Evolutionary conservation across 2,329 filamentous ascomycete genomes (phyloP).

Genomic region (Ceratocystis alfenasii): DNA sequence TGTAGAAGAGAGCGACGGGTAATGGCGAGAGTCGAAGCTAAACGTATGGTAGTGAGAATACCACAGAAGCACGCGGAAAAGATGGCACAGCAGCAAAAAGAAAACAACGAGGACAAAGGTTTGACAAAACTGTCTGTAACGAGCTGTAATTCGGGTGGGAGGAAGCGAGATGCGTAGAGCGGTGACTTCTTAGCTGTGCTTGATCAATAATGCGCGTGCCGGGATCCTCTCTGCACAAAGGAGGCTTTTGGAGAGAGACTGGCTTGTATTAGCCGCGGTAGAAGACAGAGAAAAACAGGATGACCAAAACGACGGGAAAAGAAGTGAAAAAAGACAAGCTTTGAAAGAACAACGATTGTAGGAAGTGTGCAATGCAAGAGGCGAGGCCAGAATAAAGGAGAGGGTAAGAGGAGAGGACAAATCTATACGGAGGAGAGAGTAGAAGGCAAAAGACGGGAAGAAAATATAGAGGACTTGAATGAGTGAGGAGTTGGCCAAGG

Average conservation of each 20-base stretch:
- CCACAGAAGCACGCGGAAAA: no score
- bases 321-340: not conserved
- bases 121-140: not conserved
- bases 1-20: not conserved
- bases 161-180: not conserved
- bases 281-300: not conserved
- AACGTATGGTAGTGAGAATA: not conserved
- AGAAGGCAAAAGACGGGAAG: not conserved
- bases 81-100: no score
- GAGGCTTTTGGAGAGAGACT: not conserved
- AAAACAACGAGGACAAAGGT: no score
- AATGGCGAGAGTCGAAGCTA: not conserved
- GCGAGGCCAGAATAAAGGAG: no score
- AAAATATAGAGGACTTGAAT: not conserved
- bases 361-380: not conserved
- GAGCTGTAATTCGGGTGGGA: not conserved
- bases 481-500: not conserved
- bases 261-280: slow-evolving; percentile 13
- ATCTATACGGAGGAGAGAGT: not conserved
- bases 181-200: not conserved
- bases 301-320: not conserved
- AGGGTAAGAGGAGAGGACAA: not conserved
- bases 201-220: slow-evolving; percentile 9
- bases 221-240: slow-evolving; percentile 1
- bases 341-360: not conserved